These are phyloP conservation scores for Fusarium sp. DNA, from an alignment of 2,329 filamentous ascomycete species.

Conservation along the genomic window DNA sequence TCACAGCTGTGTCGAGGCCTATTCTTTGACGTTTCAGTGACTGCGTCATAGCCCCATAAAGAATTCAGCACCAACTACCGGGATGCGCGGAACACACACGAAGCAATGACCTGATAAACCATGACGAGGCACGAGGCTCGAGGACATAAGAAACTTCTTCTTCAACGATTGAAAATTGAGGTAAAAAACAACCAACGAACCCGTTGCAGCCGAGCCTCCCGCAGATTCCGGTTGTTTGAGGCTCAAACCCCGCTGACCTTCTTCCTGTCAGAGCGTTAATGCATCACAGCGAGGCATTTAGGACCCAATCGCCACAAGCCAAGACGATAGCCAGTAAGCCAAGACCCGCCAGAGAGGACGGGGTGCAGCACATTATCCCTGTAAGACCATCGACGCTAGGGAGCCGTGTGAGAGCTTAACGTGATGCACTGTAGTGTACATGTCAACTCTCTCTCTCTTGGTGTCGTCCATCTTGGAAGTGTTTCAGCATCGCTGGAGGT, in stretches of 20 bases:
- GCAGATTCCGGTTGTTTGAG: constrained; percentile 32
- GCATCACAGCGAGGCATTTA: constrained; percentile 28
- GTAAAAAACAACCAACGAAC: not conserved
- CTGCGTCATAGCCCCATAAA: constrained; percentile 35
- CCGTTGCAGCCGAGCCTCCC: constrained; percentile 34
- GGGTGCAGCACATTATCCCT: constrained; percentile 27
- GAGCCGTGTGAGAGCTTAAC: constrained; percentile 24
- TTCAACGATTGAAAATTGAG: not conserved
- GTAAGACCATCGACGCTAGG: constrained; percentile 23
- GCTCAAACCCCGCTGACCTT: constrained; percentile 26
- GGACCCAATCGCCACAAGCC: constrained; percentile 32
- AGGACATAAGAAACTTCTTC: not conserved
- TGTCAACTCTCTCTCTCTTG: not conserved
- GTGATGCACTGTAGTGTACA: constrained; percentile 26
- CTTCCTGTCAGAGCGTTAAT: constrained; percentile 12
- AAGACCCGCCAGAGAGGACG: constrained; percentile 24
- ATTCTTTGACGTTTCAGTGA: constrained; percentile 15
- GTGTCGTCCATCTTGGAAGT: constrained; percentile 1
- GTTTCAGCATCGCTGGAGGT: constrained; percentile 27
- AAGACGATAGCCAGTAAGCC: constrained; percentile 23
- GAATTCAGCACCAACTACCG: constrained; percentile 16
- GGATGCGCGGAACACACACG: constrained; percentile 23
- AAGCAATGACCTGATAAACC: constrained; percentile 1
- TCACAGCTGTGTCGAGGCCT: not conserved
- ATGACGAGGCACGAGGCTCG: constrained; percentile 2